A percentile compares a stretch with the other conserved stretches of the same genome.
phyloP scores from a whole-genome alignment of 2,329 filamentous ascomycete genomes.

The Grosmannia serpens region DNA sequence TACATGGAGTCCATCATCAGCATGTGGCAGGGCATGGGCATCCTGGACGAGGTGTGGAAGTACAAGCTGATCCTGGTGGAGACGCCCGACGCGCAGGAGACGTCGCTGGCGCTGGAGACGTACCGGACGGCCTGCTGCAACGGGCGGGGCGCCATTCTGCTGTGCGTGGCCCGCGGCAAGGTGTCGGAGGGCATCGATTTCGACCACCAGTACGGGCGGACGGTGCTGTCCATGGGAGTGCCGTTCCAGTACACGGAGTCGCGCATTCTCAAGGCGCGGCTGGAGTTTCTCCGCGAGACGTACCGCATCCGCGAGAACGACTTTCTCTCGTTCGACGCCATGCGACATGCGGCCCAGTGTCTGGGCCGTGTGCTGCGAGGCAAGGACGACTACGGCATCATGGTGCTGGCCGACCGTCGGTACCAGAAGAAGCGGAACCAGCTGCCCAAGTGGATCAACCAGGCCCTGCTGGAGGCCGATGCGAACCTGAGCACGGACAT shows the following conservation, averaged over 20 bases:
- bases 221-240: constrained; percentile 91
- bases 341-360: constrained; percentile 97
- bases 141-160: constrained; percentile 79
- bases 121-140: constrained; percentile 98
- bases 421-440: constrained; percentile 88
- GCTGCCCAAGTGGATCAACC: constrained; percentile 92
- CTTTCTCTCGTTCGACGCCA: constrained; percentile 96
- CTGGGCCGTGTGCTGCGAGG: constrained; percentile 86
- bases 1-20: constrained; percentile 99
- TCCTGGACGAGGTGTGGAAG: constrained; percentile 96
- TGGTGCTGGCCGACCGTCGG: constrained; percentile 89
- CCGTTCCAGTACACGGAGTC: constrained; percentile 99
- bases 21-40: constrained; percentile 99
- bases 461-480: constrained; percentile 74
- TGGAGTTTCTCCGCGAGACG: constrained; percentile 93
- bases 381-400: constrained; percentile 99
- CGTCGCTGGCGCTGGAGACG: constrained; percentile 86
- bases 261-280: constrained; percentile 84
- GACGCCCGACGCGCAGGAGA: constrained; percentile 95
- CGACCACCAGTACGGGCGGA: constrained; percentile 94
- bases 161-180: constrained; percentile 94
- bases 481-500: constrained; percentile 92
- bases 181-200: constrained; percentile 98
- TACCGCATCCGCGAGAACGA: constrained; percentile 96
- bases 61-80: constrained; percentile 97